Percentiles rank a stretch among this genome's conserved stretches.
Conservation (phyloP, 371 early-diverging fungal genomes). For the Nematocida parisii region DNA sequence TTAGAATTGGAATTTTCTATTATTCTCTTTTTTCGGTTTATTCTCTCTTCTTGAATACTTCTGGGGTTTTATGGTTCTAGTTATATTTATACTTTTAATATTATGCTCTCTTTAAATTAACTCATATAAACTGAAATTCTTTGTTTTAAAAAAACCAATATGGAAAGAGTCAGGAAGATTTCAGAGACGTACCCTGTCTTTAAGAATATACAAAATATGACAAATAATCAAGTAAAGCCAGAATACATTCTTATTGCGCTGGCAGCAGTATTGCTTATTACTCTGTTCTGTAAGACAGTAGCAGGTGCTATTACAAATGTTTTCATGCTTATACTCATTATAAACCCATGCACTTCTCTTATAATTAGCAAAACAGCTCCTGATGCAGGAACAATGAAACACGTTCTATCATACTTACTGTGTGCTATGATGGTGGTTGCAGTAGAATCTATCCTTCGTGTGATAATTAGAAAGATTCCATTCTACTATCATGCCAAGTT, state of each 20-base stretch:
- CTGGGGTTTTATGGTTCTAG: no score
- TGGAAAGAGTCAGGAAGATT: conserved; percentile 65
- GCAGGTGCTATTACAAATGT: conserved; percentile 40
- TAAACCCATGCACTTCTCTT: conserved; percentile 2
- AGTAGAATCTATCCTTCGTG: conserved; percentile 56
- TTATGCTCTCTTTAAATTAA: neutral
- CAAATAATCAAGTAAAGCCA: conserved; percentile 54
- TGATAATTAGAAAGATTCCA: conserved; percentile 55
- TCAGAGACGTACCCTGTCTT: conserved; percentile 63
- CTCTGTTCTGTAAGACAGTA: conserved; percentile 30
- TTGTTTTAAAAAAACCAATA: conserved; percentile 60
- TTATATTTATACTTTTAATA: no score
- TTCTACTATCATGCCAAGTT: conserved; percentile 66
- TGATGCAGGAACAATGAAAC: conserved; percentile 54
- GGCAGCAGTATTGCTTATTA: conserved; percentile 30
- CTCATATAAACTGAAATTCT: conserved; percentile 43
- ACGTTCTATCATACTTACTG: conserved; percentile 63
- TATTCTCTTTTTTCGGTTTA: no score
- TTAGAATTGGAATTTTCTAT: no score
- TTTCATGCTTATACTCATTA: conserved; percentile 22
- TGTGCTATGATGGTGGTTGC: conserved; percentile 50
- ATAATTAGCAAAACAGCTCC: conserved; percentile 57
- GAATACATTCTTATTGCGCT: conserved; percentile 61
- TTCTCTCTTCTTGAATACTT: no score
- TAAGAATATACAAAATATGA: conserved; percentile 51